Percentiles rank a stretch among this genome's conserved stretches.
Evolutionary conservation across 805 yeast species (phyloP).

Genomic region (Metschnikowia cerradonensis): DNA sequence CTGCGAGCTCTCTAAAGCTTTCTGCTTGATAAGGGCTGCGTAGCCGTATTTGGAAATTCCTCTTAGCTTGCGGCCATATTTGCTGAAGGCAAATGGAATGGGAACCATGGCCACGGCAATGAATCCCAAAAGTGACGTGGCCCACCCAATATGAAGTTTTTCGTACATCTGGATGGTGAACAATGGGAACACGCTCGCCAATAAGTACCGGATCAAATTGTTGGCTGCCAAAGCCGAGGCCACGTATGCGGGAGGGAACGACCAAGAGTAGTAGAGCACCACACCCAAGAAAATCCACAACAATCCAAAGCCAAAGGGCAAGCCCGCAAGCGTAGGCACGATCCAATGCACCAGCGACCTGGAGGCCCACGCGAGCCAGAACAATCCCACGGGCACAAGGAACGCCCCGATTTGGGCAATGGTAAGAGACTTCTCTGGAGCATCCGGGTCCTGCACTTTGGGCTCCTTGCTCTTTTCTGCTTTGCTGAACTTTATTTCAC

Average conservation of each 20-base stretch:
- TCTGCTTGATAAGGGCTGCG: conserved; percentile 36
- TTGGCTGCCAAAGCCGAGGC: conserved; percentile 92
- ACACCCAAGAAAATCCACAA: conserved; percentile 68
- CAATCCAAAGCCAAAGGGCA: conserved; percentile 73
- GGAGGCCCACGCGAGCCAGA: conserved; percentile 83
- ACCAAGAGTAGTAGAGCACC: conserved; percentile 62
- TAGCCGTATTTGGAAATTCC: conserved; percentile 55
- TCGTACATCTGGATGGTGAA: conserved; percentile 82
- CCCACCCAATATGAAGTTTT: conserved; percentile 74
- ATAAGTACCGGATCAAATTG: conserved; percentile 67
- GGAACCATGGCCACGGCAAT: conserved; percentile 68
- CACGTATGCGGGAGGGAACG: conserved; percentile 70
- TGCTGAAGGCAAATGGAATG: conserved; percentile 66
- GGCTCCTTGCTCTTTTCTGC: conserved; percentile 32
- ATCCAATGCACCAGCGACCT: conserved; percentile 64
- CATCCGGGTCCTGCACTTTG: conserved; percentile 57
- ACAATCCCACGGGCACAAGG: conserved; percentile 61
- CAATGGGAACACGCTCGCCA: conserved; percentile 79
- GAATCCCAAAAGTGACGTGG: conserved; percentile 62
- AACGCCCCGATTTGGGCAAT: conserved; percentile 66
- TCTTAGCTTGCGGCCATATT: conserved; percentile 58
- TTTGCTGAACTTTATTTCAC: conserved; percentile 35
- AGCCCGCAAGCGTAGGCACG: conserved; percentile 72
- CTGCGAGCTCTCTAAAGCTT: conserved; percentile 16
- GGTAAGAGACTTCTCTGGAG: conserved; percentile 59